Percentiles rank a stretch among this genome's conserved stretches.
Conservation (phyloP, 192 early-diverging fungal species). For the Coemansia sp. region DNA sequence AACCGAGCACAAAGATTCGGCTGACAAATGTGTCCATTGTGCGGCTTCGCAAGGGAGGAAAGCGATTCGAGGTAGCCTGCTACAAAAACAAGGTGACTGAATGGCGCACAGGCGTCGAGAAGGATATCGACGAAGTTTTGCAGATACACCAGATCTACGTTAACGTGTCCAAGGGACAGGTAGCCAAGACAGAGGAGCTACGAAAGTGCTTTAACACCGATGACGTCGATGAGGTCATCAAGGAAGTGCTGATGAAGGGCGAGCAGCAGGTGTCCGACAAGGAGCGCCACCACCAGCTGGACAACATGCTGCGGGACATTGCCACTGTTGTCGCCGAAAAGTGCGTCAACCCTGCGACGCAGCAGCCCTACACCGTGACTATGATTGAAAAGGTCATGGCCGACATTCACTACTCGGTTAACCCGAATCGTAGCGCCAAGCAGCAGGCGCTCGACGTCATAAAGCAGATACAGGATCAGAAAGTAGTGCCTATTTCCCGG, state of each 20-base stretch:
- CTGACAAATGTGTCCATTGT: slow-evolving; percentile 97
- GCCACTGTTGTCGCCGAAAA: slow-evolving; percentile 94
- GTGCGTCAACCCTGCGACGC: slow-evolving; percentile 94
- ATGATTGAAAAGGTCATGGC: slow-evolving; percentile 99
- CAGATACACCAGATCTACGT: slow-evolving; percentile 92
- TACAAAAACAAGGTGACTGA: slow-evolving; percentile 99
- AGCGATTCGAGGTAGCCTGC: slow-evolving; percentile 97
- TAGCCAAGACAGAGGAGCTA: slow-evolving; percentile 86
- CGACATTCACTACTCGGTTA: slow-evolving; percentile 89
- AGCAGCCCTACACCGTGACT: slow-evolving; percentile 91
- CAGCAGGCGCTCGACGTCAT: slow-evolving; percentile 90
- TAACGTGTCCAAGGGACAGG: slow-evolving; percentile 97
- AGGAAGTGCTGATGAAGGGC: slow-evolving; percentile 91
- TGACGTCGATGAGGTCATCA: slow-evolving; percentile 75
- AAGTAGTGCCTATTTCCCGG: slow-evolving; percentile 84
- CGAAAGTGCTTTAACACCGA: slow-evolving; percentile 86
- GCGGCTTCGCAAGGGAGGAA: slow-evolving; percentile 92
- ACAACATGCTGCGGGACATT: slow-evolving; percentile 84
- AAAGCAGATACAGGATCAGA: slow-evolving; percentile 84
- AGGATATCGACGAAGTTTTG: slow-evolving; percentile 93
- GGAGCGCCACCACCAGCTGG: slow-evolving; percentile 84
- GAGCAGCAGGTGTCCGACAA: slow-evolving; percentile 97
- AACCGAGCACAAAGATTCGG: slow-evolving; percentile 55
- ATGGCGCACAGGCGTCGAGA: slow-evolving; percentile 91
- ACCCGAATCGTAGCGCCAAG: slow-evolving; percentile 85